These are phyloP conservation scores for Torrubiella hemipterigena DNA, from an alignment of 2,329 filamentous ascomycete genomes.

Conservation along the genomic window DNA sequence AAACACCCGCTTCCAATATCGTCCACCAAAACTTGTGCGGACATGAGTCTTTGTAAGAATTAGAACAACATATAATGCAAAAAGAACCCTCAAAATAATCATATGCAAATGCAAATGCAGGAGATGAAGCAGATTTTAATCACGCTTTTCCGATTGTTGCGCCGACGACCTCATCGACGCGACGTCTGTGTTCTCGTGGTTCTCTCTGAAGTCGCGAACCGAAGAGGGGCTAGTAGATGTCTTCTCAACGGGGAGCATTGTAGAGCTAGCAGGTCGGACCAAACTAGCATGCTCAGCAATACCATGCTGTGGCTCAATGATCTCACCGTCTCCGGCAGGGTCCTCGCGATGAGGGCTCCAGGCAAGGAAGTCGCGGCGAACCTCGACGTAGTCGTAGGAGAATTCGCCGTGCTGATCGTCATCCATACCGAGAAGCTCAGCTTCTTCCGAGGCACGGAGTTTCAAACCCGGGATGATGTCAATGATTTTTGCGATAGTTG, in stretches of 20 bases:
- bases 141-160: slow-evolving; percentile 7
- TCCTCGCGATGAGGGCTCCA: slow-evolving; percentile 69
- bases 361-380: slow-evolving; percentile 75
- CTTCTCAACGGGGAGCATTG: slow-evolving; percentile 8
- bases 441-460: slow-evolving; percentile 69
- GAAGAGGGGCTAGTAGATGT: slow-evolving; percentile 4
- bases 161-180: slow-evolving; percentile 8
- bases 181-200: no score
- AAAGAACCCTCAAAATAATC: no score
- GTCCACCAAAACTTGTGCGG: slow-evolving; percentile 1
- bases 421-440: slow-evolving; percentile 78
- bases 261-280: slow-evolving; percentile 14
- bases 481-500: slow-evolving; percentile 61
- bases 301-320: slow-evolving; percentile 56
- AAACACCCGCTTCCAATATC: slow-evolving; percentile 1
- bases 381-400: slow-evolving; percentile 83
- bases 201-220: slow-evolving; percentile 2
- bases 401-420: slow-evolving; percentile 86
- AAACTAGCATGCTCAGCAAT: slow-evolving; percentile 50
- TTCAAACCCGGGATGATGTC: slow-evolving; percentile 67
- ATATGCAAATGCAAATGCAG: no score
- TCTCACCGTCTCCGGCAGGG: slow-evolving; percentile 43
- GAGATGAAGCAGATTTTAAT: slow-evolving; percentile 1
- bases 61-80: no score
- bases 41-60: no score